phyloP scores from a whole-genome alignment of 2,329 filamentous ascomycete species.

The Bisporella sp. region DNA sequence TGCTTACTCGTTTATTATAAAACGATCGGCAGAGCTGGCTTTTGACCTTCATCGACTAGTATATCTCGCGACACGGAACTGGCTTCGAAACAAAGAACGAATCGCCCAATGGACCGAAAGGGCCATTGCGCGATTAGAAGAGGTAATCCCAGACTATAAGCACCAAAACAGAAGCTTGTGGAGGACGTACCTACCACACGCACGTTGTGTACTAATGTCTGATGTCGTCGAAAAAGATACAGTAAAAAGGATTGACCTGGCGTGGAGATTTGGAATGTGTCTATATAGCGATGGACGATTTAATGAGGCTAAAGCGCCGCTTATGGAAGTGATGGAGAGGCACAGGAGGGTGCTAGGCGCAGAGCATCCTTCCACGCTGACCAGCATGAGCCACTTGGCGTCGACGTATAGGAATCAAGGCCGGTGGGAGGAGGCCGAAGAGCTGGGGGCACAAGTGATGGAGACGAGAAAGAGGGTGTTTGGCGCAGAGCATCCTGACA shows the following conservation, averaged over 20 bases:
- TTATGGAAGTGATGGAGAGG: conserved; percentile 1
- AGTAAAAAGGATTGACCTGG: conserved; percentile 16
- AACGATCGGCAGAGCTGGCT: not conserved
- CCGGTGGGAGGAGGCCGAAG: not conserved
- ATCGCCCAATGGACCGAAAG: conserved; percentile 3
- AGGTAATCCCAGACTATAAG: conserved; percentile 1
- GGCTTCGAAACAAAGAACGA: conserved; percentile 1
- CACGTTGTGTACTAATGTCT: not conserved
- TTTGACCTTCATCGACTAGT: conserved; percentile 10
- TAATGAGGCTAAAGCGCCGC: not conserved
- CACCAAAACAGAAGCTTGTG: conserved; percentile 6
- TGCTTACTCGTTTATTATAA: conserved; percentile 10
- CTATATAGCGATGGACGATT: not conserved
- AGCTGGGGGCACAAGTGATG: too few relatives aligned
- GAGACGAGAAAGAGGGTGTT: conserved; percentile 6
- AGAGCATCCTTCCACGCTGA: conserved; percentile 17
- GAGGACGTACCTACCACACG: conserved; percentile 5
- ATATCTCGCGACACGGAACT: conserved; percentile 8
- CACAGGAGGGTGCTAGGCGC: conserved; percentile 12
- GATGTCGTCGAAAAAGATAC: not conserved
- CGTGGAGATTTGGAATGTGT: conserved; percentile 22
- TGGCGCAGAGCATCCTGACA: conserved; percentile 18
- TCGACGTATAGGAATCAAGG: not conserved
- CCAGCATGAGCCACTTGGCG: not conserved
- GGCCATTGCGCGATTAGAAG: conserved; percentile 1